phyloP scores from a whole-genome alignment of 768 basidiomycete genomes.

The Coprinopsis sp. region DNA sequence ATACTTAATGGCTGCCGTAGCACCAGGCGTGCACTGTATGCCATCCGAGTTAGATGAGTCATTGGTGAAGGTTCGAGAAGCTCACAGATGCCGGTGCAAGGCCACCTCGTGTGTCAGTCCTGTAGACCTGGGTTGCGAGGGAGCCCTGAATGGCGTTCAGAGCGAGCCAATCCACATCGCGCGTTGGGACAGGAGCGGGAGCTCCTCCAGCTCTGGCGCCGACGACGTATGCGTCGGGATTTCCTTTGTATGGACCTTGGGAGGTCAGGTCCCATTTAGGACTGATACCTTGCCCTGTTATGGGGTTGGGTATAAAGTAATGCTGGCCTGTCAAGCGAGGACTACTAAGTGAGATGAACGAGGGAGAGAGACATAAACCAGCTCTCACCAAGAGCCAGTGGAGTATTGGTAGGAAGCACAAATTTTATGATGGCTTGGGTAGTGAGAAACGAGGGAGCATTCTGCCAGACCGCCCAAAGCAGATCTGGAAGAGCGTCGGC shows the following conservation, averaged over 20 bases:
- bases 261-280: slow-evolving; percentile 52
- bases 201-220: slow-evolving; percentile 34
- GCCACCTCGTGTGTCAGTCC: slow-evolving; percentile 46
- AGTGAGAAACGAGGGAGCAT: slow-evolving; percentile 17
- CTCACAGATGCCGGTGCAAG: slow-evolving; percentile 44
- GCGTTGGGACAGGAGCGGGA: slow-evolving; percentile 28
- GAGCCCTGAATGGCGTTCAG: slow-evolving; percentile 38
- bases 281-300: slow-evolving; percentile 31
- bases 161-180: slow-evolving; percentile 50
- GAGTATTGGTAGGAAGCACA: slow-evolving; percentile 10
- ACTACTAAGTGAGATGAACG: background rate
- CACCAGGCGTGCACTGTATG: slow-evolving; percentile 29
- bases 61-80: background rate
- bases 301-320: slow-evolving; percentile 49
- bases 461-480: slow-evolving; percentile 17
- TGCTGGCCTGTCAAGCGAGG: slow-evolving; percentile 33
- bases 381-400: slow-evolving; percentile 30
- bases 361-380: too few relatives aligned
- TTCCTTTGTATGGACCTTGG: slow-evolving; percentile 27
- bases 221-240: slow-evolving; percentile 37
- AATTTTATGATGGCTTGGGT: slow-evolving; percentile 15
- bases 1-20: slow-evolving; percentile 39
- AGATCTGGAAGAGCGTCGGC: slow-evolving; percentile 25
- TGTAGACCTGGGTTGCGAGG: slow-evolving; percentile 43
- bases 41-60: background rate